Evolutionary conservation across 169 alveolate species (phyloP).

Genomic region (Besnoitia besnoiti): DNA sequence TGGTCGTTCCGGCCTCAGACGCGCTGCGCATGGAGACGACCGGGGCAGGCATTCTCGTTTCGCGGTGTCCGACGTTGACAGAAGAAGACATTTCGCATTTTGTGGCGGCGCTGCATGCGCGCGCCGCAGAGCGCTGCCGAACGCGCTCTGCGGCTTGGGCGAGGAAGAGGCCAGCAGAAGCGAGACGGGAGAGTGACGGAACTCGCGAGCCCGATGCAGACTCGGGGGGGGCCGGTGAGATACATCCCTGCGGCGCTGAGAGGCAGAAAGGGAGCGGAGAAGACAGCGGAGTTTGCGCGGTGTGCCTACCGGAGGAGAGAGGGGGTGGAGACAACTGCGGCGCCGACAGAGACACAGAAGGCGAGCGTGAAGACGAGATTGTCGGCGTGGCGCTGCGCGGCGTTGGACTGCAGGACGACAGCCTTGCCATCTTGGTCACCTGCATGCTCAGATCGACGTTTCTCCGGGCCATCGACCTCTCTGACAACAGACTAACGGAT

Average conservation of each 20-base stretch:
- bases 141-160: neutral
- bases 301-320: too few species aligned
- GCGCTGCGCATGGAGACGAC: neutral
- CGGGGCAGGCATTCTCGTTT: neutral
- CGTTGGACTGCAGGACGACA: neutral
- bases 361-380: neutral
- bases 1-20: neutral
- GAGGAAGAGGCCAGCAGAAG: neutral
- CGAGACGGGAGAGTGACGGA: neutral
- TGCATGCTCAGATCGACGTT: constrained; percentile 1
- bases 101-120: constrained; percentile 7
- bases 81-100: constrained; percentile 16
- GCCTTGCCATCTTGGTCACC: constrained; percentile 3
- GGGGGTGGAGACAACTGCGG: neutral
- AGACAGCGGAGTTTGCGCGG: too few species aligned
- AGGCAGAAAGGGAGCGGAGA: too few species aligned
- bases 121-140: neutral
- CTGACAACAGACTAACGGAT: constrained; percentile 20
- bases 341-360: neutral
- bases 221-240: neutral
- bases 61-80: neutral
- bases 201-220: neutral
- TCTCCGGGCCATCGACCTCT: constrained; percentile 24
- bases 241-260: neutral
- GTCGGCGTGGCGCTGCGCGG: neutral